These are phyloP conservation scores for Leucocoprinus birnbaumii DNA, from an alignment of 768 basidiomycete genomes.

Conservation along the genomic window DNA sequence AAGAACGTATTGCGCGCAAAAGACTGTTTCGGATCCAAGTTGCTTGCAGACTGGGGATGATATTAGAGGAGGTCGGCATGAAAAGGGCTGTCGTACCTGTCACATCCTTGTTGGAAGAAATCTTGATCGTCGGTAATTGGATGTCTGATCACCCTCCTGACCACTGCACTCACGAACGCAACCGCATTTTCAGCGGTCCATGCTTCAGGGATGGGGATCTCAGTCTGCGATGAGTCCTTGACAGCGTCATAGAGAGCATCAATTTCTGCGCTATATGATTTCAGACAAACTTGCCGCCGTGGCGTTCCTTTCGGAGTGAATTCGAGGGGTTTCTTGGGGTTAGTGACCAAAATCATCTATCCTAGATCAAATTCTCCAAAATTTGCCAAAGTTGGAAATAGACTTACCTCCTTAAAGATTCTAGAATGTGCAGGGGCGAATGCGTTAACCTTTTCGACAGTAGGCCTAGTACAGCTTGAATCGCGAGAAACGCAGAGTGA, in stretches of 20 bases:
- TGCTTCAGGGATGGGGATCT: conserved; percentile 20
- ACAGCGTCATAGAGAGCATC: conserved; percentile 29
- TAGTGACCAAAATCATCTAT: conserved; percentile 40
- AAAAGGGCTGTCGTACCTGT: conserved; percentile 23
- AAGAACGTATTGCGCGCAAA: conserved; percentile 27
- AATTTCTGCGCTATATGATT: conserved; percentile 38
- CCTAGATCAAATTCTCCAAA: background rate
- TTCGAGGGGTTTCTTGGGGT: conserved; percentile 31
- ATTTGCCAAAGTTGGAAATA: background rate
- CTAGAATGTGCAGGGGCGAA: conserved; percentile 27
- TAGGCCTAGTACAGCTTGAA: conserved; percentile 28
- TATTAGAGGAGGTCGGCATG: background rate
- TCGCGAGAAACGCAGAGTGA: no score
- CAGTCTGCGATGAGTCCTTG: conserved; percentile 26
- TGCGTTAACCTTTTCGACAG: conserved; percentile 33
- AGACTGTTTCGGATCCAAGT: conserved; percentile 39
- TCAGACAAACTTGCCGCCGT: conserved; percentile 33
- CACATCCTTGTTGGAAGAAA: conserved; percentile 38
- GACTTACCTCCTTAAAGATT: conserved; percentile 40
- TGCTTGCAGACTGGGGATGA: conserved; percentile 30
- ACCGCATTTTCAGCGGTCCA: conserved; percentile 18
- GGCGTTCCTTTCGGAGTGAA: conserved; percentile 26
- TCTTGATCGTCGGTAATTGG: conserved; percentile 27
- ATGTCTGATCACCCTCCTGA: conserved; percentile 28
- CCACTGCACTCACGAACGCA: conserved; percentile 15